Evolutionary conservation across 768 basidiomycete species (phyloP).

Genomic region (Rhodosporidiobolus sp.): DNA sequence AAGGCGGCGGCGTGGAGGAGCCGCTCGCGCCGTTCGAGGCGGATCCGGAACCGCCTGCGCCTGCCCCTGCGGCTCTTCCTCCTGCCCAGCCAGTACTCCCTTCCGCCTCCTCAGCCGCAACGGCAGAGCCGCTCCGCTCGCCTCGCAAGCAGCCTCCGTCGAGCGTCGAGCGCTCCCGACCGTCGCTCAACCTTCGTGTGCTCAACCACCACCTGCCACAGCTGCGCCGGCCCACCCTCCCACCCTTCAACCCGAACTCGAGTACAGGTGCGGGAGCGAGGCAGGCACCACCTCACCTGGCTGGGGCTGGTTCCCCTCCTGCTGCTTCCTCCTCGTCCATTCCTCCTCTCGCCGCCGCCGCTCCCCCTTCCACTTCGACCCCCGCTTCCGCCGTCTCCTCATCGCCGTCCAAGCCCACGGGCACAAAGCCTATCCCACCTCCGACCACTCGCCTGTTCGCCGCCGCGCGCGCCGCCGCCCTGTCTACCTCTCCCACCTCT

Average conservation of each 20-base stretch:
- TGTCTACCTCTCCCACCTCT: neutral
- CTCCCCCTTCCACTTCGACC: neutral
- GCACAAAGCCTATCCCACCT: neutral
- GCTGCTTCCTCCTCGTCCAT: neutral
- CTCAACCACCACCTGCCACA: too few relatives aligned
- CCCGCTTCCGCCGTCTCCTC: neutral
- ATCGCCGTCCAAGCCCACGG: neutral
- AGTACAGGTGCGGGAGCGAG: too few relatives aligned
- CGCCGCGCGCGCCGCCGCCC: neutral
- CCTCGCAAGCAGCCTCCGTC: too few relatives aligned
- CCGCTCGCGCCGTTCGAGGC: neutral
- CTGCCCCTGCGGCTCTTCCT: neutral
- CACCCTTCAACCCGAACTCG: too few relatives aligned
- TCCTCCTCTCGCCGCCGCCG: neutral
- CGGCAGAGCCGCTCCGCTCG: too few relatives aligned
- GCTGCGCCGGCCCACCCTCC: too few relatives aligned
- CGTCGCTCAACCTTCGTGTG: too few relatives aligned
- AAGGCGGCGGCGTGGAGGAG: neutral
- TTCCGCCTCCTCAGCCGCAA: too few relatives aligned
- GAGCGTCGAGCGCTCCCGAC: too few relatives aligned
- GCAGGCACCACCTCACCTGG: too few relatives aligned
- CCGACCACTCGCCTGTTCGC: conserved; percentile 1
- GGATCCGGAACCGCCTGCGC: neutral
- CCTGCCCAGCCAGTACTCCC: neutral
- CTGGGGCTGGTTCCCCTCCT: neutral